Evolutionary conservation across 139 green algal genomes (phyloP).

Genomic region (Coelastrella sp.): DNA sequence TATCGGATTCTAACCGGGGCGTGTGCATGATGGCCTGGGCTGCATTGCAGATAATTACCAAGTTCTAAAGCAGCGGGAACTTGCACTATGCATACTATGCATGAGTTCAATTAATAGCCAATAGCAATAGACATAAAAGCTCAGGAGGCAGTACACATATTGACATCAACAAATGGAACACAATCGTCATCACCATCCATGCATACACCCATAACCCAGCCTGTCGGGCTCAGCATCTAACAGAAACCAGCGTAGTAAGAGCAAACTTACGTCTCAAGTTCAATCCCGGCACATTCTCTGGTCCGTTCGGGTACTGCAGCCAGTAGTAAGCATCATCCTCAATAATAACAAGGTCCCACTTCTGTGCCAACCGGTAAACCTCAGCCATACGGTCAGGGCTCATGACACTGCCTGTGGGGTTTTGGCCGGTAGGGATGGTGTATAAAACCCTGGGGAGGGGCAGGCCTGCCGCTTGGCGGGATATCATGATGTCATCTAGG

Average conservation of each 20-base stretch:
- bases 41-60: no score
- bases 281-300: slow-evolving; percentile 42
- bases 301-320: slow-evolving; percentile 70
- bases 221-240: no score
- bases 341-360: slow-evolving; percentile 79
- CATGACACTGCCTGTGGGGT: slow-evolving; percentile 79
- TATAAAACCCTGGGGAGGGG: slow-evolving; percentile 73
- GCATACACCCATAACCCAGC: neutral
- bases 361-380: slow-evolving; percentile 74
- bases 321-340: slow-evolving; percentile 93
- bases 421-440: slow-evolving; percentile 82
- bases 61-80: neutral
- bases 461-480: neutral
- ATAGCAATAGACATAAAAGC: neutral
- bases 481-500: slow-evolving; percentile 10
- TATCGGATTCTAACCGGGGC: no score
- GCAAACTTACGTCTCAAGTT: slow-evolving; percentile 36
- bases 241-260: no score
- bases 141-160: neutral
- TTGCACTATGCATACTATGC: neutral
- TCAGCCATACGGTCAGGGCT: slow-evolving; percentile 57
- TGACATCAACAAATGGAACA: no score
- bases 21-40: no score
- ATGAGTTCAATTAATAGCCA: neutral
- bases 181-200: no score